Conservation (phyloP, 257 asterid genomes). For the Capsicum pubescens region DNA sequence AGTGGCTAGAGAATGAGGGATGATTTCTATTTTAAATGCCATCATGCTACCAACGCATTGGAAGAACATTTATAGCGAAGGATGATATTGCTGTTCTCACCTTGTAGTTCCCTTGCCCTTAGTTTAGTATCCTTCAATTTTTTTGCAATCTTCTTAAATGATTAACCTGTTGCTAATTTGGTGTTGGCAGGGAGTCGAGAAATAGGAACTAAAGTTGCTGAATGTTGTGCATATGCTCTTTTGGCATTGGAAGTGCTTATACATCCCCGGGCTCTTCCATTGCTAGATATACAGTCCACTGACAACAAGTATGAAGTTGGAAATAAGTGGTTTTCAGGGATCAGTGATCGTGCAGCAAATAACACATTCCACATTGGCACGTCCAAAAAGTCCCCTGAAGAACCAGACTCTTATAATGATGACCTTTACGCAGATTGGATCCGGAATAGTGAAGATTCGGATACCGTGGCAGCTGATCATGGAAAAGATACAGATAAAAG, state of each 20-base stretch:
- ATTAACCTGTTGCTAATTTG: not conserved
- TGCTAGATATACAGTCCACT: conserved; percentile 43
- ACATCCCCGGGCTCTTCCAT: conserved; percentile 75
- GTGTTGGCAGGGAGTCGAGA: conserved; percentile 57
- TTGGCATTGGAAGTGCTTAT: conserved; percentile 74
- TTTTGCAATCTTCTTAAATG: not conserved
- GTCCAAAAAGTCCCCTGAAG: conserved; percentile 40
- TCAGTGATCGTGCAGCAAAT: conserved; percentile 36
- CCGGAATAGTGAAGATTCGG: conserved; percentile 48
- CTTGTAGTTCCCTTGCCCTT: not conserved
- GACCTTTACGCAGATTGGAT: conserved; percentile 64
- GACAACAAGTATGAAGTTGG: conserved; percentile 34
- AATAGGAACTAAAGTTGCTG: conserved; percentile 62
- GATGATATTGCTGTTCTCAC: not conserved
- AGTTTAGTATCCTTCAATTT: not conserved
- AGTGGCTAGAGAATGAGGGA: not conserved
- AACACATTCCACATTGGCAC: conserved; percentile 38
- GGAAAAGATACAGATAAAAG: conserved; percentile 32
- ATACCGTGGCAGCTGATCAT: conserved; percentile 40
- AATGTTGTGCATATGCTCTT: conserved; percentile 66
- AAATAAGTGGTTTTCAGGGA: conserved; percentile 41
- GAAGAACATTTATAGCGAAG: not conserved
- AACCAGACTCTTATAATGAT: conserved; percentile 57
- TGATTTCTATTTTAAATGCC: not conserved
- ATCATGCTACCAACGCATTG: not conserved